These are phyloP conservation scores for Aureobasidium subglaciale DNA, from an alignment of 2,329 filamentous ascomycete genomes.

Conservation along the genomic window DNA sequence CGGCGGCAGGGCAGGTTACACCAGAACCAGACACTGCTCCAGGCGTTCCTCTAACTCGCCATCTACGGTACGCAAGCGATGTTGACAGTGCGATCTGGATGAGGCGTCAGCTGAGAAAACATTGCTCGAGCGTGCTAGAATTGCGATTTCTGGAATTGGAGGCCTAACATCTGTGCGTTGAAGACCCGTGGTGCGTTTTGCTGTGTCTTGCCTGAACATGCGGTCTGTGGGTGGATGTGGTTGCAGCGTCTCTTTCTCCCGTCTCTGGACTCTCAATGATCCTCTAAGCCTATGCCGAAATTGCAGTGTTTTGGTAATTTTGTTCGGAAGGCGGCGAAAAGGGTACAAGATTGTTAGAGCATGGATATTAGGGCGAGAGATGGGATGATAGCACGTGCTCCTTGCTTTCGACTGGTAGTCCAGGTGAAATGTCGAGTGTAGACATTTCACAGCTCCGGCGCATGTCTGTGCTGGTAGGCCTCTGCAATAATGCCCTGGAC, in stretches of 20 bases:
- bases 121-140: not conserved
- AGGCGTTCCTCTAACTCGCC: constrained; percentile 9
- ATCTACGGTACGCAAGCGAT: not conserved
- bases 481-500: too few relatives aligned
- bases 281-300: not conserved
- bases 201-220: not conserved
- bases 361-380: not conserved
- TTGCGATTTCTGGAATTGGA: not conserved
- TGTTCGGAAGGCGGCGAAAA: not conserved
- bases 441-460: too few relatives aligned
- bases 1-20: not conserved
- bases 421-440: too few relatives aligned
- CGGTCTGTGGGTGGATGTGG: not conserved
- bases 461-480: too few relatives aligned
- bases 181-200: not conserved
- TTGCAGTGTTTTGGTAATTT: not conserved
- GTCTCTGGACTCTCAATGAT: not conserved
- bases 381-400: not conserved
- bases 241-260: not conserved
- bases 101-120: not conserved
- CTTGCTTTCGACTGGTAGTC: not conserved
- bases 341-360: not conserved
- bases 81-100: constrained; percentile 3
- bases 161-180: constrained; percentile 6
- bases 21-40: not conserved